A percentile compares a stretch with the other conserved stretches of the same genome.
Conservation (phyloP, 371 early-diverging fungal genomes). For the Mucor plumbeus region DNA sequence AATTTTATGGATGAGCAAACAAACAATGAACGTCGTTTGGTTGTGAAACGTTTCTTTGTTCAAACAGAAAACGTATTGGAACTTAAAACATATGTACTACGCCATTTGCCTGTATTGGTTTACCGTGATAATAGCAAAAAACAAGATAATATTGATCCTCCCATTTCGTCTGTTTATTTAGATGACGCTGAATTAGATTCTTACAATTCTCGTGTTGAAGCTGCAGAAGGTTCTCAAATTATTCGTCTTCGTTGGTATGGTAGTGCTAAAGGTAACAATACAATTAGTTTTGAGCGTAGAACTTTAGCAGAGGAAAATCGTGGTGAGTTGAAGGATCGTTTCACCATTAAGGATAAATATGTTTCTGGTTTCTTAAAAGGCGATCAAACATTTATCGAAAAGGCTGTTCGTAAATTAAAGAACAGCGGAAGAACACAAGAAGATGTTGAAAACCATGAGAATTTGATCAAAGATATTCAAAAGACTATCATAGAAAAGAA, state of each 20-base stretch:
- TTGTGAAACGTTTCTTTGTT: slow-evolving; percentile 91
- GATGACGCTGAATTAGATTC: slow-evolving; percentile 93
- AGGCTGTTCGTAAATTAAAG: slow-evolving; percentile 79
- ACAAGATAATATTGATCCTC: slow-evolving; percentile 79
- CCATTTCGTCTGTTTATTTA: slow-evolving; percentile 95
- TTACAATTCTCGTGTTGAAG: slow-evolving; percentile 92
- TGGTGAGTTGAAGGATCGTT: slow-evolving; percentile 95
- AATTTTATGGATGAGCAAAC: slow-evolving; percentile 7
- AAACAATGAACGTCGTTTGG: slow-evolving; percentile 25
- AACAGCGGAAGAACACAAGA: slow-evolving; percentile 73
- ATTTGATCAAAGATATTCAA: slow-evolving; percentile 84
- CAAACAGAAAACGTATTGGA: slow-evolving; percentile 97
- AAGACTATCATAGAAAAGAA: slow-evolving; percentile 71
- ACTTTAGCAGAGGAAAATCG: slow-evolving; percentile 98
- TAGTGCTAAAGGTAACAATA: slow-evolving; percentile 61
- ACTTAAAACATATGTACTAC: slow-evolving; percentile 91
- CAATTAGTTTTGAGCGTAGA: slow-evolving; percentile 97
- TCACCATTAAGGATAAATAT: slow-evolving; percentile 94
- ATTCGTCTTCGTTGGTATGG: slow-evolving; percentile 95
- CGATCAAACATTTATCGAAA: slow-evolving; percentile 73
- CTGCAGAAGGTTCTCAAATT: slow-evolving; percentile 90
- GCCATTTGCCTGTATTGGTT: slow-evolving; percentile 95
- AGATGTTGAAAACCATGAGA: slow-evolving; percentile 76
- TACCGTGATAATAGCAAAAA: slow-evolving; percentile 78
- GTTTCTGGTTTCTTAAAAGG: slow-evolving; percentile 89